These are phyloP conservation scores for Dothistroma septosporum DNA, from an alignment of 2,329 filamentous ascomycete genomes.

Conservation along the genomic window DNA sequence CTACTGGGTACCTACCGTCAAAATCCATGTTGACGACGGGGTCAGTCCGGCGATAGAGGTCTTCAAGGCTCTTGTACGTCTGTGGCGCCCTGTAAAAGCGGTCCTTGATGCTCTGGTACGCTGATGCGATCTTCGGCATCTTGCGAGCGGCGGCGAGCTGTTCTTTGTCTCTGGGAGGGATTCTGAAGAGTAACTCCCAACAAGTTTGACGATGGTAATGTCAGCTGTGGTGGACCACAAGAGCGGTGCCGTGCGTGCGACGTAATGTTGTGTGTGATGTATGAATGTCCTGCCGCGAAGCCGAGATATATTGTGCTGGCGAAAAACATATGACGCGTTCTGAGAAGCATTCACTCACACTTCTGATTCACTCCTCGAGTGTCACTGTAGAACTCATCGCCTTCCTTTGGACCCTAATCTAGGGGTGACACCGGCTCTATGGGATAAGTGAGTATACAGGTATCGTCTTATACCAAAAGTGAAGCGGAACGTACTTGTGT, in stretches of 20 bases:
- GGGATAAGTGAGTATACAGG: too few relatives aligned
- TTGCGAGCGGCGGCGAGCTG: not conserved
- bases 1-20: not conserved
- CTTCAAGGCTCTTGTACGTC: not conserved
- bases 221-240: not conserved
- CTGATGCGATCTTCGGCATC: not conserved
- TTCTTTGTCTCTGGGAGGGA: not conserved
- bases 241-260: not conserved
- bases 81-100: not conserved
- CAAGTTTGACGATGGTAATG: too few relatives aligned
- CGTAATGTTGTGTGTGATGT: not conserved
- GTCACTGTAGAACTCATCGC: too few relatives aligned
- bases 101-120: not conserved
- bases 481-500: too few relatives aligned
- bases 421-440: too few relatives aligned
- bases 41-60: not conserved
- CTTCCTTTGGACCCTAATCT: too few relatives aligned
- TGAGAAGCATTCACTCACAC: not conserved
- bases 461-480: too few relatives aligned
- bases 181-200: not conserved
- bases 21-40: not conserved
- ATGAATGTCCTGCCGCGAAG: not conserved
- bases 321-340: not conserved
- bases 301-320: not conserved
- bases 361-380: not conserved